These are phyloP conservation scores for Sugiyamaella castrensis DNA, from an alignment of 1,139 yeast species.

Conservation along the genomic window DNA sequence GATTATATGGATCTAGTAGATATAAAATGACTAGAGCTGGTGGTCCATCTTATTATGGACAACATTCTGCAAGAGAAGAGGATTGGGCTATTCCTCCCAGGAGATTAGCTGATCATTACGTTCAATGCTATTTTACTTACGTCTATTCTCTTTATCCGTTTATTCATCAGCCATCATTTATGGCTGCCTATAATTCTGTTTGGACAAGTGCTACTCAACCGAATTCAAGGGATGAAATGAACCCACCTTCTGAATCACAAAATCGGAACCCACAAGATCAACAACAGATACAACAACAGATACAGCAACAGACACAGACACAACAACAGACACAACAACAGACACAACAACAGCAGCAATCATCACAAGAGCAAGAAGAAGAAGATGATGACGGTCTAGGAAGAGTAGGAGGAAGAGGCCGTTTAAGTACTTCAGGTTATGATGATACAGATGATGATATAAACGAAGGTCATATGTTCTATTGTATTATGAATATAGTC, in stretches of 20 bases:
- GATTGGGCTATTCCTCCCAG: constrained; percentile 22
- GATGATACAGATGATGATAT: constrained; percentile 6
- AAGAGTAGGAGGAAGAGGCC: not conserved
- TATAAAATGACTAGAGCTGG: not conserved
- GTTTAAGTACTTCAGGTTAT: not conserved
- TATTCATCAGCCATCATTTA: constrained; percentile 23
- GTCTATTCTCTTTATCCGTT: constrained; percentile 23
- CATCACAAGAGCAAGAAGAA: no score
- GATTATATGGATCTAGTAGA: not conserved
- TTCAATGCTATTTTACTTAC: constrained; percentile 20
- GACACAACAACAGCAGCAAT: no score
- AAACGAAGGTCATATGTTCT: constrained; percentile 18
- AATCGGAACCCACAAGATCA: no score
- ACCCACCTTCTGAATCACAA: no score
- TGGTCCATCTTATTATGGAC: not conserved
- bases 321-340: not conserved
- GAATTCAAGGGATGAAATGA: not conserved
- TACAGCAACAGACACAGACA: not conserved
- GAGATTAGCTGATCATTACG: constrained; percentile 20
- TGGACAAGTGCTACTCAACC: constrained; percentile 14
- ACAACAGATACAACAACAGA: not conserved
- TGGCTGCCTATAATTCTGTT: constrained; percentile 16
- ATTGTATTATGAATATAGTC: constrained; percentile 24
- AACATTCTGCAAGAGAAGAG: constrained; percentile 5
- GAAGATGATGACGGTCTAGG: no score